Base-by-base conservation (phyloP, 805 yeast genomes). In the Saturnispora bothae region DNA sequence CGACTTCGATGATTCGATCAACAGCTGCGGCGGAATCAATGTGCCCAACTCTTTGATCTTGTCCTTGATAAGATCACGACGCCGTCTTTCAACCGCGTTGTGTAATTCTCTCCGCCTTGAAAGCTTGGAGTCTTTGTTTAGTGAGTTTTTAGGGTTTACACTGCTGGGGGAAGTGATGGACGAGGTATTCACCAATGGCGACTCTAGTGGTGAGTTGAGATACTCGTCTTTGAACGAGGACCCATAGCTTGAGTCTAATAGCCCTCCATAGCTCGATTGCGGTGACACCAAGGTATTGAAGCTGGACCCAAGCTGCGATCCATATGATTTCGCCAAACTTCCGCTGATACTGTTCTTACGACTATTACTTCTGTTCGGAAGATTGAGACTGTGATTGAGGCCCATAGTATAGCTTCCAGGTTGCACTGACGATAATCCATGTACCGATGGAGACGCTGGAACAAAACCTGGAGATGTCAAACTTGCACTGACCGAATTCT, bases 31-130 rank as follows among this genome's bases (percentile, higher is more conserved):
- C 1, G 96, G 96, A 1, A 88, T 82, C 34, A 88, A 65, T 18
- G 71, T 60, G 1, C 94, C 89, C 50, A 88, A 64, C 49, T 84
- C 95, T 53, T 81, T 80, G 44, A 88, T 86, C 50, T 83, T 76
- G 51, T 83, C 94, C 55, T 88, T 86, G 52, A 88, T 88, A 48
- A 84, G 66, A 56, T 89, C 97, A 45, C 97, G 69, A 53, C 97
- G 71, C 48, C 95, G 69, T 50, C 96, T 70, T 58, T 88, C 97
- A 4, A 88, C 96, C 1, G 95, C 95, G 54, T 88, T 88, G 57
- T 88, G 97, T 44, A 85, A 78, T 53, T 86, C 95, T 43, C 95
- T 64, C 45, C 95, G 69, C 45, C 95, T 69, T 43, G 76, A 72
- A 38, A 82, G 56, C 52, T 81, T 82, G 42, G 80, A 85, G 38